Conservation (phyloP, 2,329 filamentous ascomycete species). For the Pestalotiopsis fici region DNA sequence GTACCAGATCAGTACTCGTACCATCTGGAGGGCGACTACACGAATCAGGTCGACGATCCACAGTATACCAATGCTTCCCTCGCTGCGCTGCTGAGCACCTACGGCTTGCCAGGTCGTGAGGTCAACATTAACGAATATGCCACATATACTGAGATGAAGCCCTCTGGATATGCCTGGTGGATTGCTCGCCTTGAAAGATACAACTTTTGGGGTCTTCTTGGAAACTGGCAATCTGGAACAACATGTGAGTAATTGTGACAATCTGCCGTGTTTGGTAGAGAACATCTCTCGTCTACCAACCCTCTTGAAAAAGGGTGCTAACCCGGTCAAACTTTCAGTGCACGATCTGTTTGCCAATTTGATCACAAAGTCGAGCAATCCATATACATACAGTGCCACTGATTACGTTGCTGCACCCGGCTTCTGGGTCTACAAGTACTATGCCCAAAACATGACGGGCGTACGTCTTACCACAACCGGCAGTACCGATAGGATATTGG, state of each 20-base stretch:
- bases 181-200: constrained; percentile 9
- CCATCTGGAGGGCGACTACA: constrained; percentile 10
- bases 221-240: constrained; percentile 9
- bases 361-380: constrained; percentile 8
- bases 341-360: constrained; percentile 12
- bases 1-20: constrained; percentile 14
- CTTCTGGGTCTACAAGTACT: constrained; percentile 50
- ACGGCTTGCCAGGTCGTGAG: constrained; percentile 4
- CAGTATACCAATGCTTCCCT: constrained; percentile 13
- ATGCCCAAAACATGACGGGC: constrained; percentile 44
- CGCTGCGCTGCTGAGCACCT: not conserved
- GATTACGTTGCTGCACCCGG: constrained; percentile 26
- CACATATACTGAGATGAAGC: constrained; percentile 8
- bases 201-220: constrained; percentile 9
- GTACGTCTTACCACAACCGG: constrained; percentile 34
- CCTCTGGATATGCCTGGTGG: constrained; percentile 12
- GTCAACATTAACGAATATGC: constrained; percentile 13
- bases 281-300: no score
- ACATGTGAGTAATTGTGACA: not conserved
- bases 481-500: constrained; percentile 34
- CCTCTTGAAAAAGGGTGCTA: no score
- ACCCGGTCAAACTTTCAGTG: not conserved
- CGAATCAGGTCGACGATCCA: constrained; percentile 8
- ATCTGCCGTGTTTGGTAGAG: not conserved
- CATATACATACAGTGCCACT: constrained; percentile 6